Evolutionary conservation across 768 basidiomycete genomes (phyloP).

Genomic region (Lenzites betulinus): DNA sequence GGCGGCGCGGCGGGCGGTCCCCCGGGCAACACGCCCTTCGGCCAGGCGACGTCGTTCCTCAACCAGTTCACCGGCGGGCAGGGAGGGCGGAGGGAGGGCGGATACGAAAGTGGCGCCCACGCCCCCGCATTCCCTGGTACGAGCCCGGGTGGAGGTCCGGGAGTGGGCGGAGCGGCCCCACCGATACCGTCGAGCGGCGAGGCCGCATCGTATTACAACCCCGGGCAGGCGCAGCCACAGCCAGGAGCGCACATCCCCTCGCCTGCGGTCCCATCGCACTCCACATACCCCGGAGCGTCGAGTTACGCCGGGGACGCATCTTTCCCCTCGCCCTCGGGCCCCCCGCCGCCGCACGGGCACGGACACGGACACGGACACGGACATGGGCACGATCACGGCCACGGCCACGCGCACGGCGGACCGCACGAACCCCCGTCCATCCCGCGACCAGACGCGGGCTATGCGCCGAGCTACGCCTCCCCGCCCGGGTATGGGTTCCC

Average conservation of each 20-base stretch:
- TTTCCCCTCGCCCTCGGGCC: conserved; percentile 4
- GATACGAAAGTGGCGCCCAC: not conserved
- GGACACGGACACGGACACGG: not conserved
- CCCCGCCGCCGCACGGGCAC: not conserved
- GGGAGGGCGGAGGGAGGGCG: not conserved
- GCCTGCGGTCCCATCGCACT: not conserved
- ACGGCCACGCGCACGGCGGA: not conserved
- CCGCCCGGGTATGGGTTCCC: conserved; percentile 11
- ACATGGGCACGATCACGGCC: not conserved
- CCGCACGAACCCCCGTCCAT: no score
- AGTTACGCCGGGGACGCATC: conserved; percentile 5
- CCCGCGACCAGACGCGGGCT: conserved; percentile 3
- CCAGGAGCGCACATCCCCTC: not conserved
- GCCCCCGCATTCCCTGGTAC: not conserved
- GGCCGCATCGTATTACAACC: conserved; percentile 19
- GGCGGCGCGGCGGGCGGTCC: not conserved
- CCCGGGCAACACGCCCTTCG: not conserved
- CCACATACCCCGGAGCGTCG: conserved; percentile 7
- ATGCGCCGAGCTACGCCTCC: conserved; percentile 16
- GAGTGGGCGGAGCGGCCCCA: not conserved
- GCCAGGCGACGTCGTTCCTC: conserved; percentile 5
- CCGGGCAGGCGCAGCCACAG: conserved; percentile 1
- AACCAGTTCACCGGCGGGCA: conserved; percentile 12
- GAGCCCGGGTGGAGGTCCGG: not conserved
- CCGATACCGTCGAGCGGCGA: conserved; percentile 5